phyloP scores from a whole-genome alignment of 1,284 basidiomycete genomes.

The Fomitopsis betulina region DNA sequence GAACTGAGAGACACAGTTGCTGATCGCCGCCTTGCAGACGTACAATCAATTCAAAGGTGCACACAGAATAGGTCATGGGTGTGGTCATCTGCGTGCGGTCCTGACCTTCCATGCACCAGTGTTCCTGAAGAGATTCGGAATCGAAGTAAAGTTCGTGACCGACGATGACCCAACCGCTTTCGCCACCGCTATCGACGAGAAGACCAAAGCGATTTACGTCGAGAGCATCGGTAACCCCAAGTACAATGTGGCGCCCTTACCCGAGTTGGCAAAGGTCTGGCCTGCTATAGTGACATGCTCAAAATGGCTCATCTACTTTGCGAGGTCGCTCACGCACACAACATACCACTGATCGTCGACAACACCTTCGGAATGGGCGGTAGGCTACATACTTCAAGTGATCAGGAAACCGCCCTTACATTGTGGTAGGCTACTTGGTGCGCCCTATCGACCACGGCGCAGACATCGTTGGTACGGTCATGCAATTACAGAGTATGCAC shows the following conservation, averaged over 20 bases:
- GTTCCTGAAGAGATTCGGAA: constrained; percentile 75
- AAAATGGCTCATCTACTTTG: background rate
- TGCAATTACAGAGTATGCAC: constrained; percentile 2
- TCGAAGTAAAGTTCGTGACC: constrained; percentile 74
- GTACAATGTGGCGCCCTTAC: constrained; percentile 71
- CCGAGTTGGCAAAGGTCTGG: constrained; percentile 67
- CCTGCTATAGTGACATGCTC: constrained; percentile 7
- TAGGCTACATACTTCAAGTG: constrained; percentile 9
- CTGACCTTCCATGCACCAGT: constrained; percentile 34
- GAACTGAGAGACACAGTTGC: constrained; percentile 2
- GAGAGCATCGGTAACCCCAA: constrained; percentile 88
- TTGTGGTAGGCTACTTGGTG: constrained; percentile 55
- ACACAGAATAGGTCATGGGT: constrained; percentile 1
- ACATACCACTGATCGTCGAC: constrained; percentile 81
- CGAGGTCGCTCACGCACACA: constrained; percentile 61
- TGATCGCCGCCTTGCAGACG: constrained; percentile 40
- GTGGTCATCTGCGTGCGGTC: background rate
- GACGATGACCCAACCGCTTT: constrained; percentile 61
- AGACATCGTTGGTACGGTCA: constrained; percentile 58
- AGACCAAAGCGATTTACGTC: constrained; percentile 75
- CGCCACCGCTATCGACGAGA: constrained; percentile 71
- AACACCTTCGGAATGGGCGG: constrained; percentile 90
- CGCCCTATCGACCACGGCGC: constrained; percentile 78
- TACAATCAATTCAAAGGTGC: constrained; percentile 88
- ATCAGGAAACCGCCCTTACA: too few relatives aligned